These are phyloP conservation scores for Hypoxylon sp. DNA, from an alignment of 2,329 filamentous ascomycete genomes.

Conservation along the genomic window DNA sequence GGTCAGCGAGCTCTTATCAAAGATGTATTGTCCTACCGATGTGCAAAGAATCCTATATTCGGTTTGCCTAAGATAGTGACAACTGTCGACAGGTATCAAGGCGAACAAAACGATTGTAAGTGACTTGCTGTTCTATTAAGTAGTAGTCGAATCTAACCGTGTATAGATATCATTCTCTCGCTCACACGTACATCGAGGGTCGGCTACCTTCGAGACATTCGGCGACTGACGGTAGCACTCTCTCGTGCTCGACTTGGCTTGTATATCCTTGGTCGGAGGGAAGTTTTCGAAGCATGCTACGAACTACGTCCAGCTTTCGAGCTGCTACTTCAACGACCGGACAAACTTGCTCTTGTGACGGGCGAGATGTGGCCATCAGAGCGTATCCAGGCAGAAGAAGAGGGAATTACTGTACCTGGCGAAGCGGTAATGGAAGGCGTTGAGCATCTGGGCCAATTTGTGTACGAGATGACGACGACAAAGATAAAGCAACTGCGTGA, in stretches of 20 bases:
- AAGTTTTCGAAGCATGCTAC: constrained; percentile 88
- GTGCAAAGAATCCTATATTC: constrained; percentile 85
- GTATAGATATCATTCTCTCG: constrained; percentile 89
- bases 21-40: constrained; percentile 87
- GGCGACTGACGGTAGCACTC: constrained; percentile 92
- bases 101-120: constrained; percentile 98
- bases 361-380: constrained; percentile 87
- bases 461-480: constrained; percentile 91
- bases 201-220: constrained; percentile 92
- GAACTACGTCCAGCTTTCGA: constrained; percentile 91
- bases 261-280: constrained; percentile 89
- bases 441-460: constrained; percentile 95
- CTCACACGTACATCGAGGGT: constrained; percentile 89
- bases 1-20: constrained; percentile 89
- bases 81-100: constrained; percentile 98
- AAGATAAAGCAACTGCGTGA: constrained; percentile 64
- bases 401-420: constrained; percentile 64
- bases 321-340: constrained; percentile 79
- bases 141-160: constrained; percentile 12
- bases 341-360: constrained; percentile 84
- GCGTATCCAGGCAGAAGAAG: constrained; percentile 62
- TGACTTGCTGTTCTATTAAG: constrained; percentile 47
- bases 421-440: constrained; percentile 86
- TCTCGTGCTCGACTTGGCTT: constrained; percentile 92
- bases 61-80: constrained; percentile 90